Evolutionary conservation across 2,329 filamentous ascomycete species (phyloP), one percentile per base, ranked within the genome.

Genomic region (Fusarium lyarnte): DNA sequence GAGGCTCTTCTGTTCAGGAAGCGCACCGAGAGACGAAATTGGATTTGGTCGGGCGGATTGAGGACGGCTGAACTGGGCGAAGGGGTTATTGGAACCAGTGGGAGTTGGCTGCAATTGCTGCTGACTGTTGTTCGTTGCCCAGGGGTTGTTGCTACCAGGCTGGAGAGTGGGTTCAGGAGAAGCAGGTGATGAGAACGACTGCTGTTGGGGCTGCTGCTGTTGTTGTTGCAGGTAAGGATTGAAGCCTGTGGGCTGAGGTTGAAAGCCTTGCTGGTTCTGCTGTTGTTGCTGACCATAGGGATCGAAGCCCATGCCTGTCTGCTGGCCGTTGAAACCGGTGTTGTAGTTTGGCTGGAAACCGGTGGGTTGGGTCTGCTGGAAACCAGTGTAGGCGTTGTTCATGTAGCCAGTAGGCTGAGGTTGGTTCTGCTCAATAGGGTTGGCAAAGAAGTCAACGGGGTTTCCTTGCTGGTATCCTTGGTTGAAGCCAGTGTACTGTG

Each of bases 61-160:
- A 79, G 84, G 89, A 78, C 86, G 91, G 84, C 74, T 88, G 78
- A 92, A 90, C n/a, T 91, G 88, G 17, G 96, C 95, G 79, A 99
- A 99, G 5, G 96, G 96, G 80, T 99, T 99, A 86, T 99, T 99
- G 21, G 96, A 98, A 52, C 96, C 96, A 6, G 96, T 99, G 7
- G 93, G 92, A 79, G 94, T 92, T 8, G 94, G 93, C 79, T 93
- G 91, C 71, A 98, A 83, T 55, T 90, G 85, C 53, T 90, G 85
- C 66, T 89, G 85, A 71, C 88, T 86, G 74, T 86, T 88, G 75
- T 85, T 88, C 33, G 87, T 88, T 29, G 94, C 93, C 94, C 95
- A 99, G 1, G 96, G 96, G 81, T 99, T 99, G 84, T 98, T 97
- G 81, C 90, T 97, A 39, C 94, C 95, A 29, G 95, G 86, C 70